Evolutionary conservation across 1,284 basidiomycete species (phyloP).

Genomic region (Apiotrichum gamsii): DNA sequence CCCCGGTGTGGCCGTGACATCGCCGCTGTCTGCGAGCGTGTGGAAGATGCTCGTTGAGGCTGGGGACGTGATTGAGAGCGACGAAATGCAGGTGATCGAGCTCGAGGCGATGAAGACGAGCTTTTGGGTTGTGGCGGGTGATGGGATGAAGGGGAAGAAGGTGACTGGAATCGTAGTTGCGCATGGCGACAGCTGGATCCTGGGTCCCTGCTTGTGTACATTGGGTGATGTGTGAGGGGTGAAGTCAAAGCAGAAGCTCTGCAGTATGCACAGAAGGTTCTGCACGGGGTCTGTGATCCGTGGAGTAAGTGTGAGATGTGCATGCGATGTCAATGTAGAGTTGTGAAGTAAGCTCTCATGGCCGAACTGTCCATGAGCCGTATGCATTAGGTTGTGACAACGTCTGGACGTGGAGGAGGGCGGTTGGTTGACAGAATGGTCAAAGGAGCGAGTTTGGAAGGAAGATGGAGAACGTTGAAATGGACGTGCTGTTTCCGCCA

Average conservation of each 20-base stretch:
- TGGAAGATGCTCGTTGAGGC: conserved; percentile 55
- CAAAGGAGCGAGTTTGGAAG: no score
- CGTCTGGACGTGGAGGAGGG: no score
- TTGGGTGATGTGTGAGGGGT: conserved; percentile 4
- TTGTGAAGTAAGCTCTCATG: no score
- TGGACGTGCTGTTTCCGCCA: no score
- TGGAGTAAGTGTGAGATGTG: no score
- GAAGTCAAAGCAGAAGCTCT: background rate
- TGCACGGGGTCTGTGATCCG: no score
- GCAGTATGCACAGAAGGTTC: no score
- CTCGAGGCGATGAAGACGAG: conserved; percentile 66
- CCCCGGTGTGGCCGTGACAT: conserved; percentile 27
- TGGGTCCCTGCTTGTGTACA: conserved; percentile 10
- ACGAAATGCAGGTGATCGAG: conserved; percentile 53
- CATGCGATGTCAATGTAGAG: no score
- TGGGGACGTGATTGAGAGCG: conserved; percentile 51
- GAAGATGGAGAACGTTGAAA: no score
- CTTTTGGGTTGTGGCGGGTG: conserved; percentile 28
- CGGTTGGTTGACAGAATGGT: no score
- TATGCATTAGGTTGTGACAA: no score
- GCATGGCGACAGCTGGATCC: conserved; percentile 20
- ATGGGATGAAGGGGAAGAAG: conserved; percentile 27
- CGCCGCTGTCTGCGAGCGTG: conserved; percentile 55
- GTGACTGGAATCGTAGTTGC: conserved; percentile 25
- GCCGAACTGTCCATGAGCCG: no score